Evolutionary conservation across 345 rosid species (phyloP), one percentile per base, ranked within the genome.

Genomic region (Trapa bicornis): DNA sequence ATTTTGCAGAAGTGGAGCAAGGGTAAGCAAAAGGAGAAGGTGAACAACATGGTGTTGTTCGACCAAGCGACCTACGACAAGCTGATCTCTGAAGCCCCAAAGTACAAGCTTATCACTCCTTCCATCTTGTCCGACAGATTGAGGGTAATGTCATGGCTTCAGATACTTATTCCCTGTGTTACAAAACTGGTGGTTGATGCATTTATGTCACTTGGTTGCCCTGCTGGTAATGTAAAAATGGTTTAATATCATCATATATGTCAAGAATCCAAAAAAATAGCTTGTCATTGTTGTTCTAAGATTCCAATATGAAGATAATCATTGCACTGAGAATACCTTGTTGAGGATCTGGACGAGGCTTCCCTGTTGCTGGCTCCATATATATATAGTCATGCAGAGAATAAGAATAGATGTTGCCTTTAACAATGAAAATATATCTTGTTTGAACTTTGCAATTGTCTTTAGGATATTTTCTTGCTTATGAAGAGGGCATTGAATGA

Each of bases 11-110:
- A 84, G 71, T 84, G 85, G 87, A 81, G 84, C 78, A 84, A 84
- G 68, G 85, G 85, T 47, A 81, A 84, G 76, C 87, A 84, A 77
- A 84, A 84, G 82, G 84, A 81, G 79, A 79, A 84, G 76, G 85
- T 84, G 73, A 81, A 81, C 79, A 81, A 81, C 81, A 75, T 77
- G 85, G 82, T 79, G 2, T 61, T 84, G 68, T 84, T 81, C 67
- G 87, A 84, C 73, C 83, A 81, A 64, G 83, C 61, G 3, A 74
- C 85, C 1, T 81, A 81, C 57, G 87, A 81, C 72, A 81, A 79
- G 76, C 80, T 84, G 64, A 66, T 81, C 3, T 37, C 73, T 33
- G 85, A 84, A 69, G 81, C 54, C 67, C 85, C 87, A 66, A 81
- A 84, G 76, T 84, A 72, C 72, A 84, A 81, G 83, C 83, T 79